Base-by-base conservation (phyloP, 2,329 filamentous ascomycete species). In the Trichoderma hamatum region DNA sequence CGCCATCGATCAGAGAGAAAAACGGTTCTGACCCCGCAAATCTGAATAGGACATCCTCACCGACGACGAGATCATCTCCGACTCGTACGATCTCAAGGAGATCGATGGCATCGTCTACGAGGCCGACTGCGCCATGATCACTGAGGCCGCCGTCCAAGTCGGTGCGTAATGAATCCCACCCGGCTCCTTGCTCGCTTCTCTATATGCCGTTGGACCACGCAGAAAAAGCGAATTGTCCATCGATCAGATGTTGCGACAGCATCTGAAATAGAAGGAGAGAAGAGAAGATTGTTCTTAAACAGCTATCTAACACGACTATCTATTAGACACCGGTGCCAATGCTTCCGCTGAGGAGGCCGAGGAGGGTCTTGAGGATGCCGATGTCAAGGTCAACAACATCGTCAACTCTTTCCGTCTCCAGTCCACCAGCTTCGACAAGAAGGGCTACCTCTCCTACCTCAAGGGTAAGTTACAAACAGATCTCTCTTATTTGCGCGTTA, bases 11-110 rank as follows among this genome's bases (percentile, higher is more conserved):
- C 9, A 26, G 32, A 11, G 36, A 55, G 28, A 49, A 69, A 49
- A 60, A 36, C 19, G 39, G n/a, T 39, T 54, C 73, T 77, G 74
- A 77, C 75, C 70, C 74, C 75, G 73, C 75, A 74, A 73, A 71
- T 63, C 49, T 56, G 26, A 59, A 71, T 77, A 99, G 96, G 96
- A 99, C 81, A 84, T 96, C 77, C 81, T 97, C 83, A 92, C 89
- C 82, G 92, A 85, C 74, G 95, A 97, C 85, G 96, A 99, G 91
- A 88, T 99, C 82, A 90, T 98, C 89, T 96, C 96, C 78, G 95
- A 98, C 85, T 96, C 92, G 75, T 97, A 91, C 85, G 86, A 94
- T 76, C 82, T 96, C 80, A 93, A 92, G 85, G 86, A 91, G 81
- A 80, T 95, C 72, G 92, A 94, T 81, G 89, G 88, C 75, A 85